These are phyloP conservation scores for Xylaria sp. DNA, from an alignment of 2,329 filamentous ascomycete species.

Conservation along the genomic window DNA sequence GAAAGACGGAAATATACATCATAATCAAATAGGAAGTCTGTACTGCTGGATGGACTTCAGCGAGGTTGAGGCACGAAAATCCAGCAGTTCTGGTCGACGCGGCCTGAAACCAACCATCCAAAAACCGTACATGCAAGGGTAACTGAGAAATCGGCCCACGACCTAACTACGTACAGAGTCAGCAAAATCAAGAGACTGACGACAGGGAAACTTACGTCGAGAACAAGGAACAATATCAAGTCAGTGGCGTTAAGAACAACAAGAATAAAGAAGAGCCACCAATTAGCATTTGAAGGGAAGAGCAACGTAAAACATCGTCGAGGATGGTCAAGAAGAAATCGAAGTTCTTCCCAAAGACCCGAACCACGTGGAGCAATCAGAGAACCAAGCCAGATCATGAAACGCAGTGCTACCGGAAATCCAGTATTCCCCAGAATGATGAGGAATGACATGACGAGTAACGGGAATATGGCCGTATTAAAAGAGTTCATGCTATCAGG, in stretches of 20 bases:
- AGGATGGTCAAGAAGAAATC: constrained; percentile 92
- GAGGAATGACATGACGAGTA: constrained; percentile 83
- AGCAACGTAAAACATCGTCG: constrained; percentile 95
- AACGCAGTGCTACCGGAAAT: constrained; percentile 92
- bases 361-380: constrained; percentile 71
- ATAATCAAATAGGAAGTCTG: constrained; percentile 96
- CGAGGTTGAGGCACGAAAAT: constrained; percentile 82
- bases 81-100: constrained; percentile 90
- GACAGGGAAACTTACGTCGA: constrained; percentile 72
- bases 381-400: constrained; percentile 87
- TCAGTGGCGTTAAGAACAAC: constrained; percentile 85
- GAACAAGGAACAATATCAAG: constrained; percentile 88
- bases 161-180: constrained; percentile 66
- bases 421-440: constrained; percentile 96
- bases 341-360: constrained; percentile 86
- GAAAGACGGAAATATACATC: constrained; percentile 99
- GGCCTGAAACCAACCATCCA: constrained; percentile 91
- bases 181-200: constrained; percentile 5
- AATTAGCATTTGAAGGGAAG: constrained; percentile 89
- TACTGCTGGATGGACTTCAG: constrained; percentile 84
- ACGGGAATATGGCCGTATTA: constrained; percentile 76
- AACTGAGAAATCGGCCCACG: constrained; percentile 73
- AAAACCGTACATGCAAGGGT: constrained; percentile 77
- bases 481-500: constrained; percentile 95
- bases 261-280: constrained; percentile 94